phyloP scores from a whole-genome alignment of 139 green algal species.

The Volvox reticuliferus region DNA sequence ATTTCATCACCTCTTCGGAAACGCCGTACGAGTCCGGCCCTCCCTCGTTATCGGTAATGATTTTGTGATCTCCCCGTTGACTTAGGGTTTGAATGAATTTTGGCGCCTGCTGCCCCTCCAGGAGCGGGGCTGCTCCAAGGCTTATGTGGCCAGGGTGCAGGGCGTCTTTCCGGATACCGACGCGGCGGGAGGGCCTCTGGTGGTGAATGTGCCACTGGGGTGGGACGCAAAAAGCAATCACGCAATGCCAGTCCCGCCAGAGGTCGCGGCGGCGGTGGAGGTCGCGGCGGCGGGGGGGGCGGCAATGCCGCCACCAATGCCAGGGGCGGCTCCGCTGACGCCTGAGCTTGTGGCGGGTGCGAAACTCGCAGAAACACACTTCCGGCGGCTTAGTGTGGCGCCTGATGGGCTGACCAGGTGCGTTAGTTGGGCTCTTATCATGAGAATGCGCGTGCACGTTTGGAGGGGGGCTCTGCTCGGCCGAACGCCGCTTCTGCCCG shows the following conservation, averaged over 20 bases:
- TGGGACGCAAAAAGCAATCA: constrained; percentile 76
- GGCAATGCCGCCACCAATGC: neutral
- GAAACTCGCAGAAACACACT: constrained; percentile 56
- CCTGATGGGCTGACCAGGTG: constrained; percentile 71
- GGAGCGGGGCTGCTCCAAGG: constrained; percentile 76
- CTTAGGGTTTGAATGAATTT: neutral
- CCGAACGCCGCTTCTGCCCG: no score
- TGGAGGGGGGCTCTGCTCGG: no score
- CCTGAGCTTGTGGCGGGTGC: constrained; percentile 11
- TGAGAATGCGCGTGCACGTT: no score
- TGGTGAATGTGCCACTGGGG: constrained; percentile 61
- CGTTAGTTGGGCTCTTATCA: neutral
- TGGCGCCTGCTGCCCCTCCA: constrained; percentile 6
- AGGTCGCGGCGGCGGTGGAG: neutral
- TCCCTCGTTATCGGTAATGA: neutral
- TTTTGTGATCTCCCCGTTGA: neutral
- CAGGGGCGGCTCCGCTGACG: neutral
- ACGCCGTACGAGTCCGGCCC: no score
- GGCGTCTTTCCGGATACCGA: constrained; percentile 74
- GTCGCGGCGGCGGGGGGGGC: no score
- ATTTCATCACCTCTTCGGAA: no score
- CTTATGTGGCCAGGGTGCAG: constrained; percentile 88
- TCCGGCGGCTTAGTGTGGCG: constrained; percentile 64
- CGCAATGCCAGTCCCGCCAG: constrained; percentile 38
- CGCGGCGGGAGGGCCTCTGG: neutral